Conservation (phyloP, 176 grass and related monocot genomes). For the Themeda triandra region DNA sequence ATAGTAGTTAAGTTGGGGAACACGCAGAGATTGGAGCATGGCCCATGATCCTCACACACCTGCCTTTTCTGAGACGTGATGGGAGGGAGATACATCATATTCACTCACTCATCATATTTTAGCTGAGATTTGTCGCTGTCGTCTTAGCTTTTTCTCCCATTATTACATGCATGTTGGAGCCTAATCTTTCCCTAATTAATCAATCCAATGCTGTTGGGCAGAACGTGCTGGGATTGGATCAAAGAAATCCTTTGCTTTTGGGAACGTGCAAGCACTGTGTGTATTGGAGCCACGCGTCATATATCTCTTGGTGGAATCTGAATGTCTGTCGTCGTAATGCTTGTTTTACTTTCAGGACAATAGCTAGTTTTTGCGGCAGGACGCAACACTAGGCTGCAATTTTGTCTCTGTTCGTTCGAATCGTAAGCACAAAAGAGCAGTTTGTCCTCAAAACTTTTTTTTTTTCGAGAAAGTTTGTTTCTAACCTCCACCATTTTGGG, state of each 20-base stretch:
- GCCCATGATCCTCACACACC: slow-evolving; percentile 27
- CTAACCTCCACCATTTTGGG: background rate
- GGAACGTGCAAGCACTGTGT: background rate
- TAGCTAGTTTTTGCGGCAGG: background rate
- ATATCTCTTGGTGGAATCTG: background rate
- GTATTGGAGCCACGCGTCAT: background rate
- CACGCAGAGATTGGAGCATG: slow-evolving; percentile 15
- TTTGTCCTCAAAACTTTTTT: background rate
- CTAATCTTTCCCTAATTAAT: background rate
- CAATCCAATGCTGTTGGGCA: background rate
- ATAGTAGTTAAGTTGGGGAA: slow-evolving; percentile 19
- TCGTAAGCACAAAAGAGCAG: background rate
- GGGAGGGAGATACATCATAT: background rate
- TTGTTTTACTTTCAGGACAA: background rate
- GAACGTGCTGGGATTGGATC: slow-evolving; percentile 27
- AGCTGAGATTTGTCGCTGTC: background rate
- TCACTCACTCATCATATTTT: background rate
- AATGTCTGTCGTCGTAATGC: background rate
- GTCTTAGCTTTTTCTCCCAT: background rate
- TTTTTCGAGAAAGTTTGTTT: background rate
- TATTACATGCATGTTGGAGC: background rate
- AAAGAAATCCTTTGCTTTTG: background rate
- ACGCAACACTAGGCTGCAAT: background rate
- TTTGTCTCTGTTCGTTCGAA: background rate
- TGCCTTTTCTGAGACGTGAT: background rate